Base-by-base conservation (phyloP, 345 rosid genomes). In the Populus euphratica region DNA sequence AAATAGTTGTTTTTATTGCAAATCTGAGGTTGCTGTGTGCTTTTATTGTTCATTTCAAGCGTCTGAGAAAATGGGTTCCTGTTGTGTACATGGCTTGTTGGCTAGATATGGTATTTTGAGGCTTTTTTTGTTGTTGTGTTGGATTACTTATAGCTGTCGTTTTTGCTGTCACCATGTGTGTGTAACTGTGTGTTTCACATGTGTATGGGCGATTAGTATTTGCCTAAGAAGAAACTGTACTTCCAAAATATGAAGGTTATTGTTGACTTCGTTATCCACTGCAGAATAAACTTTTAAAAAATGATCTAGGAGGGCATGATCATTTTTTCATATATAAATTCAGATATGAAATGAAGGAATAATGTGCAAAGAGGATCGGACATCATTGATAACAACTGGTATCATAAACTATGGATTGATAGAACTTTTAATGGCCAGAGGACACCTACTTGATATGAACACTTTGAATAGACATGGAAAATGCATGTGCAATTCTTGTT, bases 1-100 rank as follows among this genome's bases (percentile, higher is more conserved):
- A 10, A 33, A 12, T 65, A 29, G 1, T 69, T 11, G 33, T 21
- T 31, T 29, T 64, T 50, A 18, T 33, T 72, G 33, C 1, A 65
- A 41, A 36, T 29, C 14, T 52, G 7, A 14, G 36, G 11, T 68
- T 68, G 7, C 73, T 38, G n/a, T 14, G 38, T 41, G 33, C 23
- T 25, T 5, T 33, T 71, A 23, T 56, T 36, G 39, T 29, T 76
- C 68, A 13, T 29, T 36, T 11, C 4, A 38, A 73, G 66, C 56
- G 61, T 65, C 64, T 69, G 23, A 54, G 78, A 64, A 72, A 73
- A 71, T 63, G 75, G 79, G 56, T 68, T 25, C 14, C 29, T 23
- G 20, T n/a, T 72, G 43, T n/a, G 18, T 64, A 12, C 43, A 49
- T 16, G 27, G 11, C 0, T 21, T 6, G 13, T 64, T 23, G 39